Percentiles rank a stretch among this genome's conserved stretches.
phyloP scores from a whole-genome alignment of 768 basidiomycete genomes.

The Amanita subjunquillea region DNA sequence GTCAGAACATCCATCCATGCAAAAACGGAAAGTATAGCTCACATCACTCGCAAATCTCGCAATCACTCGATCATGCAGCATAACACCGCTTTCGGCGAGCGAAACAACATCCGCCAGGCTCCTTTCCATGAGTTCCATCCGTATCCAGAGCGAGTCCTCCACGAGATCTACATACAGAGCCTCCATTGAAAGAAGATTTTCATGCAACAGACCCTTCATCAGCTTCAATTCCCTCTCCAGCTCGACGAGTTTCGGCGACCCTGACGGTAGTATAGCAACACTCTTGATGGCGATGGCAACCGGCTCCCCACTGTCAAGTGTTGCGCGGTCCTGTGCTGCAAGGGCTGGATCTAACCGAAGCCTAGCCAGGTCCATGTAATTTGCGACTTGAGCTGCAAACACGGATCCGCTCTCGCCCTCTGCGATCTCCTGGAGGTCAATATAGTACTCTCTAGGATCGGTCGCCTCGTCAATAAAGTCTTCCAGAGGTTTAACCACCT shows the following conservation, averaged over 20 bases:
- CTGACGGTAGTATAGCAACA: conserved; percentile 47
- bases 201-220: conserved; percentile 46
- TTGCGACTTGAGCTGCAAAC: conserved; percentile 30
- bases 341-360: conserved; percentile 29
- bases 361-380: conserved; percentile 17
- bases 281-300: conserved; percentile 71
- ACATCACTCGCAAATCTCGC: conserved; percentile 74
- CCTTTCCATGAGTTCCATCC: conserved; percentile 87
- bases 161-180: conserved; percentile 58
- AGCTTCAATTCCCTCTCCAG: conserved; percentile 50
- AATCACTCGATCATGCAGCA: conserved; percentile 58
- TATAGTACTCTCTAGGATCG: conserved; percentile 56
- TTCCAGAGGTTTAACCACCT: conserved; percentile 45
- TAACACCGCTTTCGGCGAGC: conserved; percentile 49
- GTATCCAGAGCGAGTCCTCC: conserved; percentile 69
- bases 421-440: conserved; percentile 66
- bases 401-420: conserved; percentile 80
- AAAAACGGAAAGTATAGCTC: conserved; percentile 18
- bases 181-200: conserved; percentile 59
- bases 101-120: conserved; percentile 76
- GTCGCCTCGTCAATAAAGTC: conserved; percentile 53
- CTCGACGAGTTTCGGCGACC: conserved; percentile 54
- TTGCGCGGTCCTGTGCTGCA: conserved; percentile 26
- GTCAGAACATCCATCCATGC: conserved; percentile 2
- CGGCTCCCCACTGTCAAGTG: conserved; percentile 19